Evolutionary conservation across 352 stramenopile species (phyloP), one percentile per base, ranked within the genome.

Genomic region (Globisporangium cylindrosporum): DNA sequence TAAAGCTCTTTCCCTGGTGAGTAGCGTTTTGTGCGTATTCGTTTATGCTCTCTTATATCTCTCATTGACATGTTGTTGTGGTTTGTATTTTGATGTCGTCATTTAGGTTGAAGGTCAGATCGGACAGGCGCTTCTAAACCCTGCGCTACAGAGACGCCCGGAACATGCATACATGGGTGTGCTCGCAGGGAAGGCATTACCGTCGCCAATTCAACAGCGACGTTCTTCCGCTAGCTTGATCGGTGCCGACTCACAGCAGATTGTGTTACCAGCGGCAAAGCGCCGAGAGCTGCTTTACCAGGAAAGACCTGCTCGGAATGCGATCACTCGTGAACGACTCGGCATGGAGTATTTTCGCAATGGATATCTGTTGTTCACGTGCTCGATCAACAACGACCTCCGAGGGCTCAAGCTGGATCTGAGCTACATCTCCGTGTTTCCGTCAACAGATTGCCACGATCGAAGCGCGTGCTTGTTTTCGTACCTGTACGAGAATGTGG

Each of bases 381-480:
- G 81, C 72, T 87, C 73, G 2, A 89, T 90, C 62, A 84, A 76
- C 27, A 74, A 72, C 4, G 82, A 91, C 24, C 32, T 83, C 15
- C 76, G 82, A 4, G 80, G 81, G 4, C 64, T 90, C 51, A 84
- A 86, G 36, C 74, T 91, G 4, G 79, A 85, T 27, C 34, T 73
- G 63, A 70, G 72, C 14, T 78, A 81, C 59, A 66, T 91, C n/a
- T 81, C 70, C 4, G 76, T 90, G 22, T 90, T 86, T 34, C 82
- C 82, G 4, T 83, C 81, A 0, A 74, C 80, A 0, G 79, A 92
- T 38, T 85, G 73, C 36, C 71, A 77, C 48, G 82, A 90, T 29
- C 77, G 79, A n/a, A 89, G 74, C 22, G 86, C 86, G 12, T 92
- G 77, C 56, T 71, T 91, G 57, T 90, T 92, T 67, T 87, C 75